A percentile compares a stretch with the other conserved stretches of the same genome.
phyloP scores from a whole-genome alignment of 2,329 filamentous ascomycete species.

The Passalora sequoiae region DNA sequence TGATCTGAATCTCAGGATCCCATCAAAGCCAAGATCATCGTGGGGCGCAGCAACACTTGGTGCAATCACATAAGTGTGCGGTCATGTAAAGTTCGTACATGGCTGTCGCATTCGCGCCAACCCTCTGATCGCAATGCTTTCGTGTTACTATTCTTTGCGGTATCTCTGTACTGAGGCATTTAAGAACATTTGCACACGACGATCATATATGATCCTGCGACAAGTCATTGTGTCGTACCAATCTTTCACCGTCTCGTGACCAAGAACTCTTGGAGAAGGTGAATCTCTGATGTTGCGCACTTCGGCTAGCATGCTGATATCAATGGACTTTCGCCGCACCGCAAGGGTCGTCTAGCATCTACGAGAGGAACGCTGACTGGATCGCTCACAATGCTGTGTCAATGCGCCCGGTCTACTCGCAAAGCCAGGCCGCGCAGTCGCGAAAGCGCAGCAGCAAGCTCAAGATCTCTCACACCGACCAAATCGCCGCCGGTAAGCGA shows the following conservation, averaged over 20 bases:
- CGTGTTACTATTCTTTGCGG: conserved; percentile 4
- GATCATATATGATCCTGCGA: no score
- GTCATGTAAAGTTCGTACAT: not conserved
- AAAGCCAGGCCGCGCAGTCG: conserved; percentile 25
- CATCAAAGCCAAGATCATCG: not conserved
- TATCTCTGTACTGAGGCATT: conserved; percentile 13
- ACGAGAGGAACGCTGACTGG: no score
- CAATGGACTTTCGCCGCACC: no score
- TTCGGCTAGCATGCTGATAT: no score
- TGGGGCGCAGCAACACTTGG: not conserved
- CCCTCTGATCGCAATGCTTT: not conserved
- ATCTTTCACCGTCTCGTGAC: not conserved
- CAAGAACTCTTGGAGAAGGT: no score
- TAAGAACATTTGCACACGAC: no score
- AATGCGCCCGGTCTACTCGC: conserved; percentile 9
- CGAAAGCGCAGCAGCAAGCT: conserved; percentile 30
- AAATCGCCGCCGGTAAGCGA: conserved; percentile 29
- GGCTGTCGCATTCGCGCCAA: conserved; percentile 3
- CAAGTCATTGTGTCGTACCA: no score
- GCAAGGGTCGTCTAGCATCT: no score
- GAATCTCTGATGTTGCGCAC: no score
- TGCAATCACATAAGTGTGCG: not conserved
- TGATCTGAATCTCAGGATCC: not conserved
- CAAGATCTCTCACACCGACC: conserved; percentile 29
- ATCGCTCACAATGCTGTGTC: not conserved